These are phyloP conservation scores for Eucalyptus sp. DNA, from an alignment of 345 rosid species.

Conservation along the genomic window DNA sequence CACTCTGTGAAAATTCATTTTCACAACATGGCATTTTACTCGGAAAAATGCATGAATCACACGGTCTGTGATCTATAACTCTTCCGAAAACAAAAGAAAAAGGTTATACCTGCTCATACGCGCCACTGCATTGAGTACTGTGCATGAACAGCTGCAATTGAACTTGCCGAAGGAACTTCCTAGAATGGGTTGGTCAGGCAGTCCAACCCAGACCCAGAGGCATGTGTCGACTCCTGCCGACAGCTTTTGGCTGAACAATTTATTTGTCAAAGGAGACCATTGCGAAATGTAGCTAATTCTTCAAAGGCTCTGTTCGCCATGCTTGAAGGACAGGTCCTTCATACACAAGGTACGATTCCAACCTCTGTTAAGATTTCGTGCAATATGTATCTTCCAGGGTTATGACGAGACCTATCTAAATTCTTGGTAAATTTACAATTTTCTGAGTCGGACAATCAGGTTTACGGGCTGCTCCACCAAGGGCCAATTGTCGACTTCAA, in stretches of 20 bases:
- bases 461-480: constrained; percentile 12
- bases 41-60: background rate
- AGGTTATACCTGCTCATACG: background rate
- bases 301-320: constrained; percentile 12
- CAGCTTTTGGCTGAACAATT: constrained; percentile 1
- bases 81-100: background rate
- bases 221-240: constrained; percentile 4
- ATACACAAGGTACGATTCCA: background rate
- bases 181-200: background rate
- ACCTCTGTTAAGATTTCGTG: background rate
- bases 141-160: background rate
- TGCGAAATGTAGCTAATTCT: background rate
- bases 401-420: background rate
- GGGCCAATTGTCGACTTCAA: constrained; percentile 13
- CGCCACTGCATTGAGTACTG: background rate
- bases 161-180: background rate
- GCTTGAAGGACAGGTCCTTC: constrained; percentile 8
- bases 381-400: background rate
- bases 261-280: background rate
- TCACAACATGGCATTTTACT: background rate
- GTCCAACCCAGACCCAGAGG: constrained; percentile 14
- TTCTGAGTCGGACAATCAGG: constrained; percentile 2
- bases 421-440: background rate
- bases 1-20: background rate
- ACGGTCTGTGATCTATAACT: background rate